These are phyloP conservation scores for Neopestalotiopsis rosae DNA, from an alignment of 2,329 filamentous ascomycete genomes.

Conservation along the genomic window DNA sequence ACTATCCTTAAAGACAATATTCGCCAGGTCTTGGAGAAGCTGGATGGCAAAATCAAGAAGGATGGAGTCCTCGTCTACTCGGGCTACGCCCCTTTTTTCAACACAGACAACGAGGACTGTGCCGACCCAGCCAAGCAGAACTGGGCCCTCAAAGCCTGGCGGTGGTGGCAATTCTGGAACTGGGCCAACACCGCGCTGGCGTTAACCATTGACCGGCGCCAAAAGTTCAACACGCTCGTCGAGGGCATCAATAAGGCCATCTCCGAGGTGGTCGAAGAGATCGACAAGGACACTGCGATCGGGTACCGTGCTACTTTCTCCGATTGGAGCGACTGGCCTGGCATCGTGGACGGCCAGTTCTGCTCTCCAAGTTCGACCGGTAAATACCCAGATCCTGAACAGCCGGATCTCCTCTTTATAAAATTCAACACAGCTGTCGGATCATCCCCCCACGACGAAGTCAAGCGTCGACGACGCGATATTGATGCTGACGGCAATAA, in stretches of 20 bases:
- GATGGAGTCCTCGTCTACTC: slow-evolving; percentile 36
- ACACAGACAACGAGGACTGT: slow-evolving; percentile 33
- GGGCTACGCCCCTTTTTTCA: slow-evolving; percentile 40
- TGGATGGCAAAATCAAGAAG: slow-evolving; percentile 36
- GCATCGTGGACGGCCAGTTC: slow-evolving; percentile 36
- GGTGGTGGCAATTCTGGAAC: slow-evolving; percentile 14
- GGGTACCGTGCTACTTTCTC: slow-evolving; percentile 32
- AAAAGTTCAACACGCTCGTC: slow-evolving; percentile 35
- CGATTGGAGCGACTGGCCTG: slow-evolving; percentile 37
- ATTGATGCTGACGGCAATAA: no score
- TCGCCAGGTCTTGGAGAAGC: slow-evolving; percentile 27
- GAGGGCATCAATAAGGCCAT: slow-evolving; percentile 34
- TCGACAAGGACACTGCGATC: slow-evolving; percentile 15
- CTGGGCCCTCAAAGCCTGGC: no score
- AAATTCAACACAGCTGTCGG: slow-evolving; percentile 31
- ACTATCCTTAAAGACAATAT: slow-evolving; percentile 35
- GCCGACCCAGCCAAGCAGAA: slow-evolving; percentile 3
- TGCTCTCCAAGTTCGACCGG: slow-evolving; percentile 31
- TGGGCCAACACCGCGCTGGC: slow-evolving; percentile 21
- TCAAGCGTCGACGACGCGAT: background rate
- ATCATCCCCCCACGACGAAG: background rate
- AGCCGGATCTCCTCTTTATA: slow-evolving; percentile 39
- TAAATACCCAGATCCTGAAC: slow-evolving; percentile 34
- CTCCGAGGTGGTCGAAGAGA: slow-evolving; percentile 32
- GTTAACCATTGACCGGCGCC: slow-evolving; percentile 33